Base-by-base conservation (phyloP, 1,139 yeast species). In the Blastobotrys serpentis region DNA sequence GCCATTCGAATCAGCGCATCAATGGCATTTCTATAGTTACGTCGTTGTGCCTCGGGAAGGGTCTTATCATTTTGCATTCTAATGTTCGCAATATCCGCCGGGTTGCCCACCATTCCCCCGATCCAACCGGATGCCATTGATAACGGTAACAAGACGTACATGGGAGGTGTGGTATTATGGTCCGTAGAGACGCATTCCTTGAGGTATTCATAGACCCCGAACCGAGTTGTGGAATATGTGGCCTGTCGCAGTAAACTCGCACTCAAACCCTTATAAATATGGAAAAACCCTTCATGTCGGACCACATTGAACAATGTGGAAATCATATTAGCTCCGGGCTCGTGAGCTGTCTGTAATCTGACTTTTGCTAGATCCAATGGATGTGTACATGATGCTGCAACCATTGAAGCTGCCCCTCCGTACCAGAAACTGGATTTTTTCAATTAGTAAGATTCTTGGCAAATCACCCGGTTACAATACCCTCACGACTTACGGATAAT, bases 51-150 rank as follows among this genome's bases (percentile, higher is more conserved):
- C 3, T 68, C 50, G 2, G 92, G 86, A 52, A 86, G 73, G 0
- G 89, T 70, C 4, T 84, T 78, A 62, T 88, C 96, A 65, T 87
- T 88, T 67, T 88, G 96, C 96, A 88, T 88, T 66, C 96, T 78
- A 53, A 88, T 85, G 59, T 88, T 88, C 39, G 86, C 88, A 19
- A 88, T 85, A 66, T 88, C 96, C 1, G 94, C 81, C 1, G 96
- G 95, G 61, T 87, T 88, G 22, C 96, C 96, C 1, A 86, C 83
- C 32, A 86, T 68, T 6, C 95, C 95, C 49, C 96, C 96, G 48
- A 82, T 67, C 22, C 84, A 86, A 43, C 96, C 96, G 7, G 92
- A 81, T 14, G 84, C 57, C 94, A 87, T 86, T 4, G 95, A 86
- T 69, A 84, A 75, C 11, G 92, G 90, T 51, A 87, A 72, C 50